These are phyloP conservation scores for Saccharomycopsis vini DNA, from an alignment of 805 yeast species.

Conservation along the genomic window DNA sequence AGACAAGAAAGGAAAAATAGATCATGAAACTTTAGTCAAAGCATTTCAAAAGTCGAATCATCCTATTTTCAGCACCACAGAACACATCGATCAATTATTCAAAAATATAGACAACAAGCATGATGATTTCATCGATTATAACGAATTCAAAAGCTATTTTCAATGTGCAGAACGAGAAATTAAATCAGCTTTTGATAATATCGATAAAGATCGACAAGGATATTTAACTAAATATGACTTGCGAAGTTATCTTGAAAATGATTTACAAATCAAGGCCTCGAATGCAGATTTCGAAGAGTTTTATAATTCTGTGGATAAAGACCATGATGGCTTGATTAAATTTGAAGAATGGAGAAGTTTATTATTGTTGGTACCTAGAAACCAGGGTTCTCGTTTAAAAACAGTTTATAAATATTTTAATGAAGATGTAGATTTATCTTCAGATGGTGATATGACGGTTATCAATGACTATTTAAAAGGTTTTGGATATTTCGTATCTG, in stretches of 20 bases:
- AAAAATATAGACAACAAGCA: slow-evolving; percentile 48
- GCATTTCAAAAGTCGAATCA: slow-evolving; percentile 46
- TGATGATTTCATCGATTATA: slow-evolving; percentile 50
- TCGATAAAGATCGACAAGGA: slow-evolving; percentile 72
- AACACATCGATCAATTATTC: slow-evolving; percentile 50
- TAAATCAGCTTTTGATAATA: slow-evolving; percentile 51
- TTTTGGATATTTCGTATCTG: slow-evolving; percentile 85
- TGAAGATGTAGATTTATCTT: slow-evolving; percentile 72
- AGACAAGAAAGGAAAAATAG: slow-evolving; percentile 35
- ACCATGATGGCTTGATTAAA: slow-evolving; percentile 59
- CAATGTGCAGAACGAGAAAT: slow-evolving; percentile 64
- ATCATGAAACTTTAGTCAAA: slow-evolving; percentile 28
- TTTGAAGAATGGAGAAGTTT: slow-evolving; percentile 84
- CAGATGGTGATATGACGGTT: slow-evolving; percentile 89
- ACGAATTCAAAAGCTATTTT: slow-evolving; percentile 59
- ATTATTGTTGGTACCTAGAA: slow-evolving; percentile 71
- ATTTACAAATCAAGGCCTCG: slow-evolving; percentile 45
- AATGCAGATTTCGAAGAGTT: slow-evolving; percentile 44
- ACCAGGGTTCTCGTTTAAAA: slow-evolving; percentile 63
- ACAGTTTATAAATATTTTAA: slow-evolving; percentile 77
- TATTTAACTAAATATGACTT: slow-evolving; percentile 58
- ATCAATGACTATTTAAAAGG: slow-evolving; percentile 74
- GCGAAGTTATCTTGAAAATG: slow-evolving; percentile 46
- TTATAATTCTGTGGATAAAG: slow-evolving; percentile 45
- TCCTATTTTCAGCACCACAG: slow-evolving; percentile 54